Evolutionary conservation across 768 basidiomycete genomes (phyloP).

Genomic region (Mycena maculata): DNA sequence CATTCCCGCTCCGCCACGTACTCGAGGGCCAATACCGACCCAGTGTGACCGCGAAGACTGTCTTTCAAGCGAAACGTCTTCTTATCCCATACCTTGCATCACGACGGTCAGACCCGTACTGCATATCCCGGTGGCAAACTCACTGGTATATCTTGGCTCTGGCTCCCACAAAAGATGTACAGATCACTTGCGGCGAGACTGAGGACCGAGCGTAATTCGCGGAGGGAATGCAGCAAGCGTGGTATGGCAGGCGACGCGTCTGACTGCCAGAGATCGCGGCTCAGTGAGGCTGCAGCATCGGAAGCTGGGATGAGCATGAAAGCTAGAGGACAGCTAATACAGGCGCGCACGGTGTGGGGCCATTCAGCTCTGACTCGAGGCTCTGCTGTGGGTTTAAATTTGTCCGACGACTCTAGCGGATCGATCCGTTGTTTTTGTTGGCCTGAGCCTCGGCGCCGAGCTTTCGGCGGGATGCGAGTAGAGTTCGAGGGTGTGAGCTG

Average conservation of each 20-base stretch:
- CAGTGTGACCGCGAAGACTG: constrained; percentile 83
- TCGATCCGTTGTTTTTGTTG: constrained; percentile 6
- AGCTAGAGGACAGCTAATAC: neutral
- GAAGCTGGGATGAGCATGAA: constrained; percentile 19
- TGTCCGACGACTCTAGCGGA: neutral
- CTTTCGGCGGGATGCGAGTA: constrained; percentile 5
- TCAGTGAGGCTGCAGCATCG: constrained; percentile 62
- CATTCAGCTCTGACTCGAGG: constrained; percentile 27
- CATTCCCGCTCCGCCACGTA: constrained; percentile 81
- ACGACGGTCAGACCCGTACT: constrained; percentile 4
- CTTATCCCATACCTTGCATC: constrained; percentile 87
- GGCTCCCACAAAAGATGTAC: constrained; percentile 87
- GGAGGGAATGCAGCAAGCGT: constrained; percentile 73
- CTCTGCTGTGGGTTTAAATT: neutral
- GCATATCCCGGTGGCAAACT: constrained; percentile 32
- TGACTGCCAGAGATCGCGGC: constrained; percentile 61
- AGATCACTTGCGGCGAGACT: constrained; percentile 77
- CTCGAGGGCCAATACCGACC: constrained; percentile 84
- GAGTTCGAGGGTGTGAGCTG: neutral
- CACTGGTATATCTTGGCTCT: constrained; percentile 81
- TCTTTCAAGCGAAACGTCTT: constrained; percentile 73
- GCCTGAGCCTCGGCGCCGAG: neutral
- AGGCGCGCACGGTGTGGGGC: constrained; percentile 31
- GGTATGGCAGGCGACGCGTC: constrained; percentile 52
- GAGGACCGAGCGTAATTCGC: constrained; percentile 77